A percentile compares a stretch with the other conserved stretches of the same genome.
phyloP scores from a whole-genome alignment of 2,329 filamentous ascomycete species.

The Xylaria polymorpha region DNA sequence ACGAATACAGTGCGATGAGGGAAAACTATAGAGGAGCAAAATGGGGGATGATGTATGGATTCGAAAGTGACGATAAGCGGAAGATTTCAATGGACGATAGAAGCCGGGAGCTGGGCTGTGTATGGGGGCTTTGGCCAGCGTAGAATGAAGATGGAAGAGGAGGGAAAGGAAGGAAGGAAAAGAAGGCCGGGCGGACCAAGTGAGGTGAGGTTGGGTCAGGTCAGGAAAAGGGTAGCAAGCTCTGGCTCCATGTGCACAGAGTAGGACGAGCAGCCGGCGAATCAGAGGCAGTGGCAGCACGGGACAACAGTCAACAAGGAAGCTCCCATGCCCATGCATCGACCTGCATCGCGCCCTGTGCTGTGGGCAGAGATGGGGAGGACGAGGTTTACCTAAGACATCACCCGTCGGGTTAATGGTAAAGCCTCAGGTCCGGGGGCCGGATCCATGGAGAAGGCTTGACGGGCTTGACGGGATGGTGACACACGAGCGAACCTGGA shows the following conservation, averaged over 20 bases:
- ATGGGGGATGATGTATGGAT: constrained; percentile 25
- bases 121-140: constrained; percentile 12
- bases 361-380: neutral
- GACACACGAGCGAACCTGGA: constrained; percentile 22
- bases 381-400: constrained; percentile 38
- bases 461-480: constrained; percentile 33
- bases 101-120: constrained; percentile 16
- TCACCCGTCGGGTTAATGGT: constrained; percentile 29
- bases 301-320: constrained; percentile 46
- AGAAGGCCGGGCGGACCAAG: constrained; percentile 37
- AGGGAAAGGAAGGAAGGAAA: constrained; percentile 25
- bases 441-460: constrained; percentile 30
- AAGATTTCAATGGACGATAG: constrained; percentile 11
- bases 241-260: constrained; percentile 44
- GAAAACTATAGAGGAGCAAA: constrained; percentile 26
- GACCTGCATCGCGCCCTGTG: constrained; percentile 8
- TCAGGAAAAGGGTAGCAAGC: constrained; percentile 40
- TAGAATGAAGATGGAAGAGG: constrained; percentile 27
- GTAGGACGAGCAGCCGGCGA: constrained; percentile 44
- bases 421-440: constrained; percentile 21
- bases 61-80: constrained; percentile 18
- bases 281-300: constrained; percentile 46
- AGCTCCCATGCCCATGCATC: constrained; percentile 17
- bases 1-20: constrained; percentile 41
- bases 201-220: constrained; percentile 50